Evolutionary conservation across 2,329 filamentous ascomycete genomes (phyloP), one percentile per base, ranked within the genome.

Genomic region (Sclerotinia sclerotiorum): DNA sequence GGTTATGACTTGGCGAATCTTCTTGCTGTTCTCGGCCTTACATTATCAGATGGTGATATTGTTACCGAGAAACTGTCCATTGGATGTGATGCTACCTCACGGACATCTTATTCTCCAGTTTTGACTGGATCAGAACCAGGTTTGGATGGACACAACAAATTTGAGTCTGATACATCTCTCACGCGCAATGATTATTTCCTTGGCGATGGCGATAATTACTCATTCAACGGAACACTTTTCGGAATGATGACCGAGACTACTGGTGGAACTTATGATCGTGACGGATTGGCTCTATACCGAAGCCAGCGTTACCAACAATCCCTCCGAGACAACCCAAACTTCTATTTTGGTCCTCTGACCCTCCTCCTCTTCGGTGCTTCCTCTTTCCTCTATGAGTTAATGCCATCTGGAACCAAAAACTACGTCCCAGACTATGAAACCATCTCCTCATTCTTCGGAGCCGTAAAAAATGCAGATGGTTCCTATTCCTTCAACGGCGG

Each of bases 151-250:
- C 84, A 86, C 74, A 84, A 84, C 73, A 80, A 81, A 65, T 82
- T 85, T 71, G 84, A 86, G 76, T 78, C 80, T 2, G 84, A 86
- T 74, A 81, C 81, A 0, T 85, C 83, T 54, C 78, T 79, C 61
- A 85, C 83, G 0, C 81, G 84, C 1, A 80, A 82, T 58, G 84
- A 86, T 61, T 74, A 86, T 0, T 76, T 74, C 67, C 27, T 49
- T 10, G 52, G 6, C 48, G 17, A 54, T 71, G 73, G 64, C 8
- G 44, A 66, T 39, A 66, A 66, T 21, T 75, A 70, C 65, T 67
- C 63, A 17, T 74, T 75, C 69, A 75, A 75, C 55, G 73, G 74
- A 4, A 74, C 72, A 79, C n/a, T 82, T 75, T 74, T 73, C 54
- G 58, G 64, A 17, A 73, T 72, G 71, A 74, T 74, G 73, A 71